A percentile compares a stretch with the other conserved stretches of the same genome.
Evolutionary conservation across 1,284 basidiomycete species (phyloP).

Genomic region (Trichosporon inkin): DNA sequence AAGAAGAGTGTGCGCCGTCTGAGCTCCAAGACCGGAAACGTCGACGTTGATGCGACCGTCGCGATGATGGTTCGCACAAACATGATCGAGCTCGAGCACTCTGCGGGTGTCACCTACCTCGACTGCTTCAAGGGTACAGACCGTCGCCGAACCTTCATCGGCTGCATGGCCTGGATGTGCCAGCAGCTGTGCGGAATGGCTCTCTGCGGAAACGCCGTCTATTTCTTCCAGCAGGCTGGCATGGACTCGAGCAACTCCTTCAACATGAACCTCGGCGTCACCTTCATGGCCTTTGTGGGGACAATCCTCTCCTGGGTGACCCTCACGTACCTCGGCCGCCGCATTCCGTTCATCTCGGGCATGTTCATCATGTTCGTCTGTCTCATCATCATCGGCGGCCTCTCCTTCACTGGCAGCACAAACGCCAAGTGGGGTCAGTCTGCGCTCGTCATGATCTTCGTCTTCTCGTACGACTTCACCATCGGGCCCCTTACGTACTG

Average conservation of each 20-base stretch:
- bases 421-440: slow-evolving; percentile 20
- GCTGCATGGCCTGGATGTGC: slow-evolving; percentile 16
- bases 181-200: slow-evolving; percentile 30
- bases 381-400: slow-evolving; percentile 51
- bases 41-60: slow-evolving; percentile 31
- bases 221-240: slow-evolving; percentile 30
- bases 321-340: slow-evolving; percentile 44
- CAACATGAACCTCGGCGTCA: slow-evolving; percentile 42
- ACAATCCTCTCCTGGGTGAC: slow-evolving; percentile 48
- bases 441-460: slow-evolving; percentile 27
- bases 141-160: slow-evolving; percentile 24
- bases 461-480: slow-evolving; percentile 32
- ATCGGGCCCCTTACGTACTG: slow-evolving; percentile 40
- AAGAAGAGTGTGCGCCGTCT: slow-evolving; percentile 24
- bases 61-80: slow-evolving; percentile 38
- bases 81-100: slow-evolving; percentile 29
- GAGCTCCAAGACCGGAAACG: slow-evolving; percentile 17
- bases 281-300: slow-evolving; percentile 47
- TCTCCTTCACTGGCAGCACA: slow-evolving; percentile 14
- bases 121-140: slow-evolving; percentile 35
- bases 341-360: slow-evolving; percentile 52
- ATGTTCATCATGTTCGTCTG: slow-evolving; percentile 46
- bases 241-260: slow-evolving; percentile 14
- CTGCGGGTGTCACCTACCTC: slow-evolving; percentile 23
- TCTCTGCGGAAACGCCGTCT: slow-evolving; percentile 23